Base-by-base conservation (phyloP, 2,329 filamentous ascomycete species). In the Oidium heveae region DNA sequence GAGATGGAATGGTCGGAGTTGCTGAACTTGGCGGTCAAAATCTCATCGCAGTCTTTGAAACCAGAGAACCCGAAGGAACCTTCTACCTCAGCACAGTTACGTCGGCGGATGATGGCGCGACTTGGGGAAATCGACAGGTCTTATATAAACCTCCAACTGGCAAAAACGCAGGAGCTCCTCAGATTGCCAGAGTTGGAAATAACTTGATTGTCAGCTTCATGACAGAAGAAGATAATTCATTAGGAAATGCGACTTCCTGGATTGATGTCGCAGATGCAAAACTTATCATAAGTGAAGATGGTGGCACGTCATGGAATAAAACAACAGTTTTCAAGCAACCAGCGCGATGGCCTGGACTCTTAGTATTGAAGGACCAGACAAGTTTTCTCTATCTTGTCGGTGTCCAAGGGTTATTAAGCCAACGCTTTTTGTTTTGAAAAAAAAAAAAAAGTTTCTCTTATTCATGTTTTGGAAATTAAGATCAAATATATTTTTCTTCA, bases 1-100 rank as follows among this genome's bases (percentile, higher is more conserved):
- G 56, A 34, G 56, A 57, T 49, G 56, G 56, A 15, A 57, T 57
- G 56, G 13, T 56, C 13, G 56, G 56, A 2, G 28, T 57, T 24
- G 47, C 51, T 28, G 52, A 55, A 24, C 22, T 57, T 15, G 52
- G 37, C 5, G 54, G 55, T 32, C 37, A 47, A 10, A 20, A 47
- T 43, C 33, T 58, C 18, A 53, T 58, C n/a, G 55, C 53, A 16
- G 54, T 57, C 2, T 57, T 57, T 36, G 55, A 58, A 52, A 55
- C 53, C 18, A 50, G 41, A 7, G 52, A 56, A 43, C 22, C 53
- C 52, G 54, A 53, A 52, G 53, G 53, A 46, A 36, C 32, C 16
- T 54, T 52, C 36, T 20, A 33, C 20, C 49, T 52, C 18, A n/a
- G 18, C 1, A 52, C 49, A 12, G 49, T 52, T 16, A 34, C 49